Percentiles rank a stretch among this genome's conserved stretches.
phyloP scores from a whole-genome alignment of 139 green algal species.

The Chlorella sp. region DNA sequence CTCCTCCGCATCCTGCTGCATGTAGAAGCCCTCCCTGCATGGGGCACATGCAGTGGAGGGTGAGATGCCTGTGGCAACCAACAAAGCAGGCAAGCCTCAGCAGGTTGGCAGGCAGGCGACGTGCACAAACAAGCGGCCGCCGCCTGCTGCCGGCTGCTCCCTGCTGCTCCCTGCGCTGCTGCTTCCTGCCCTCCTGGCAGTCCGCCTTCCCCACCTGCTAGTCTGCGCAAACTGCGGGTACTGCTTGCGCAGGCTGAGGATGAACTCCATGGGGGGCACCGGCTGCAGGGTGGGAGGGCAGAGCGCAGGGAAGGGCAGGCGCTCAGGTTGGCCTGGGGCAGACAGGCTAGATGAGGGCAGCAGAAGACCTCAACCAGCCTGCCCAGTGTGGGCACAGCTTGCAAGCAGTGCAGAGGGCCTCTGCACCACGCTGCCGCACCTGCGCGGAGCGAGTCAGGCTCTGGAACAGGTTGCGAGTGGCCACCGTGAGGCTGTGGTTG shows the following conservation, averaged over 20 bases:
- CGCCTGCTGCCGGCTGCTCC: background rate
- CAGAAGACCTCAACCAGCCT: too few species aligned
- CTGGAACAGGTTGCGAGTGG: conserved; percentile 81
- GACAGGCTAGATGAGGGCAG: too few species aligned
- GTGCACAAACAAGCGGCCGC: too few species aligned
- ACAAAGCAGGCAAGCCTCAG: too few species aligned
- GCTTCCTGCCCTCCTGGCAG: background rate
- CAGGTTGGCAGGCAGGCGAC: too few species aligned
- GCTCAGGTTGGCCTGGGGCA: too few species aligned
- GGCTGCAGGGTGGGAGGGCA: conserved; percentile 30
- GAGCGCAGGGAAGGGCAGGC: too few species aligned
- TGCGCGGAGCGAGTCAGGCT: conserved; percentile 49
- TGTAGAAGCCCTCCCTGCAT: conserved; percentile 72
- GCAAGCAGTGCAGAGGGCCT: too few species aligned
- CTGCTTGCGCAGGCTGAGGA: conserved; percentile 80
- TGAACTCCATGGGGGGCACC: conserved; percentile 87
- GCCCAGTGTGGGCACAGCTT: too few species aligned
- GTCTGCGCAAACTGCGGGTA: conserved; percentile 96
- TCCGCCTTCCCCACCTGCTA: conserved; percentile 21
- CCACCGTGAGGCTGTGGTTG: conserved; percentile 58
- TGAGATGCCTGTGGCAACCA: too few species aligned
- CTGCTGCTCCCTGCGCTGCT: background rate
- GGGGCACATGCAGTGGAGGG: background rate
- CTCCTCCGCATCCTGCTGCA: conserved; percentile 99
- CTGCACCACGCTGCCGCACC: too few species aligned